Base-by-base conservation (phyloP, 208 protist species). In the Crithidia fasciculata region DNA sequence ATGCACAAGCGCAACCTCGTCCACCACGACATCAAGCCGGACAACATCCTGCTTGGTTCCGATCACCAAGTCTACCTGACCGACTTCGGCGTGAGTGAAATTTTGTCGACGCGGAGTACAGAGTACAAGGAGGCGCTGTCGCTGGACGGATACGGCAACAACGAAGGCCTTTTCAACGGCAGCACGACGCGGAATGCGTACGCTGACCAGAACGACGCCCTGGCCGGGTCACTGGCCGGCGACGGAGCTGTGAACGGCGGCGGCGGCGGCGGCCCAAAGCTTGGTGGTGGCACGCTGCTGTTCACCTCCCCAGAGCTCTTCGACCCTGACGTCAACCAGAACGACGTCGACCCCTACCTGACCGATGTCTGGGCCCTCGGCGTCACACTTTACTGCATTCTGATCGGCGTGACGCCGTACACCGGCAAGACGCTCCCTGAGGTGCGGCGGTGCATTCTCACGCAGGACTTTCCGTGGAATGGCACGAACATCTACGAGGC, bases 311-410 rank as follows among this genome's bases (percentile, higher is more conserved):
- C 90, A n/a, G 87, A 95, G 79, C 78, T 85, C 3, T 78, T 92
- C 61, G 78, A 76, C 49, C 16, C 40, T 10, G 2, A 12, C 2
- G 69, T 67, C 13, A 74, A 75, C 8, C 50, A 53, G 10, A 41
- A 8, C 66, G 60, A 28, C 0, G 59, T 94, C 12, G 78, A 94
- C 50, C 83, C 85, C 2, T 88, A 81, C 62, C 65, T 75, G 12
- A 89, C 88, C 12, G 91, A 96, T 47, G 80, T 94, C 19, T 96
- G 91, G 91, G 89, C 91, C 0, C 77, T 96, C 9, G 91, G 91
- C 40, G 80, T 93, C 47, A 97, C 93, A 0, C 65, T 97, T 8
- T 97, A 93, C 78, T 84, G 84, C 60, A 87, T 96, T 76, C 76
- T 97, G 5, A 63, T 91, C 57, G 93, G 93, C 39, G 64, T 74